Evolutionary conservation across 495 filamentous ascomycete genomes (phyloP).

Genomic region (Glonium stellatum): DNA sequence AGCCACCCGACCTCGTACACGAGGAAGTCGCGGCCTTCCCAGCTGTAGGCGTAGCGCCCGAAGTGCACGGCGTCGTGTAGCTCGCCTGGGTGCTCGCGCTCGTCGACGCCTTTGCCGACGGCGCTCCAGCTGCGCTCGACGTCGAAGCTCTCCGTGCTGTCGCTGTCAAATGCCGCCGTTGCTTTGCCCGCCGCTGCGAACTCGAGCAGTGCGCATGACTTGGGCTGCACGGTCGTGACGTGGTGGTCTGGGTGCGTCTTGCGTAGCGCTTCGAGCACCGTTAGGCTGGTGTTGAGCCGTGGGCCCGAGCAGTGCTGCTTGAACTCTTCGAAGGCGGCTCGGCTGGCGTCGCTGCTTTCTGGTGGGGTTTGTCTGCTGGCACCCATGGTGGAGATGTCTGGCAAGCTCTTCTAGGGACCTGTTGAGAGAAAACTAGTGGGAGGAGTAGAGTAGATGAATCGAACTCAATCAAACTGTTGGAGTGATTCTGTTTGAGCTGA

Average conservation of each 20-base stretch:
- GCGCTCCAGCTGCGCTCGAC: slow-evolving; percentile 18
- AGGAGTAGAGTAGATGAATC: too few relatives aligned
- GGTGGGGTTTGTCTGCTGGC: neutral
- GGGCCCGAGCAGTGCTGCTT: slow-evolving; percentile 3
- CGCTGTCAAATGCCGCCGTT: slow-evolving; percentile 4
- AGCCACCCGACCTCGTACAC: slow-evolving; percentile 16
- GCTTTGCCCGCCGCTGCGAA: slow-evolving; percentile 32
- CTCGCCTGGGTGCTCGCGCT: slow-evolving; percentile 12
- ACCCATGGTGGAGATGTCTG: neutral
- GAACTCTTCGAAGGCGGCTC: slow-evolving; percentile 9
- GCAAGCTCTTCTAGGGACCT: too few relatives aligned
- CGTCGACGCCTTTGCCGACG: slow-evolving; percentile 15
- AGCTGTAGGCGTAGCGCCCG: slow-evolving; percentile 18
- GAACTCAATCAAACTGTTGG: too few relatives aligned
- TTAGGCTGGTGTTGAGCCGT: slow-evolving; percentile 10
- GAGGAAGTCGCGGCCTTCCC: slow-evolving; percentile 20
- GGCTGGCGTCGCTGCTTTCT: neutral
- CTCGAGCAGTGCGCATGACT: slow-evolving; percentile 24
- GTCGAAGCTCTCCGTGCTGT: slow-evolving; percentile 16
- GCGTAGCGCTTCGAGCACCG: slow-evolving; percentile 20
- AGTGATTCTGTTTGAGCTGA: too few relatives aligned
- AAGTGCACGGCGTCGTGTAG: slow-evolving; percentile 15
- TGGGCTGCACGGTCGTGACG: slow-evolving; percentile 21
- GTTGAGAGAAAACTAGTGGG: too few relatives aligned
- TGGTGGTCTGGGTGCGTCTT: slow-evolving; percentile 25